phyloP scores from a whole-genome alignment of 306 rosid genomes.

The Casuarina equisetifolia region DNA sequence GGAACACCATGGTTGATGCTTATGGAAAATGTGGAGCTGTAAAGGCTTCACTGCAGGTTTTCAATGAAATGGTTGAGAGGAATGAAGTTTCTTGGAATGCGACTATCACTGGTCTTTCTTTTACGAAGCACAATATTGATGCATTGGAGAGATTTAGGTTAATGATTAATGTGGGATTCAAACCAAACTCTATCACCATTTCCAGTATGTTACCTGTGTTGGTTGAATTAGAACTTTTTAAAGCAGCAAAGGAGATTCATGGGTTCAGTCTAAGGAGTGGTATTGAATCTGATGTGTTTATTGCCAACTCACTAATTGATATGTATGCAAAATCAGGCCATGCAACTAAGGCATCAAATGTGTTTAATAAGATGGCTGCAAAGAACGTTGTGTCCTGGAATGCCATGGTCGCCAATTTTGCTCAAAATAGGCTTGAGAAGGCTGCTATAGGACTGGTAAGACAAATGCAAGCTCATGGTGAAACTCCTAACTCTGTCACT shows the following conservation, averaged over 20 bases:
- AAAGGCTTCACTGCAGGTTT: slow-evolving; percentile 58
- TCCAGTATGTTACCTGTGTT: slow-evolving; percentile 72
- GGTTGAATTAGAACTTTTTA: slow-evolving; percentile 59
- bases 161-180: slow-evolving; percentile 58
- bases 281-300: slow-evolving; percentile 59
- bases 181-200: slow-evolving; percentile 67
- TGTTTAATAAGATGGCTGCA: slow-evolving; percentile 54
- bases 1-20: slow-evolving; percentile 74
- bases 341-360: slow-evolving; percentile 44
- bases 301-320: slow-evolving; percentile 74
- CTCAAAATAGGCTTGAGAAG: slow-evolving; percentile 64
- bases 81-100: slow-evolving; percentile 92
- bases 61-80: slow-evolving; percentile 61
- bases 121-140: slow-evolving; percentile 38
- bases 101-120: slow-evolving; percentile 64
- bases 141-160: slow-evolving; percentile 56
- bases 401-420: slow-evolving; percentile 83
- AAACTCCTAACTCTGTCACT: slow-evolving; percentile 64
- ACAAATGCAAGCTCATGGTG: slow-evolving; percentile 68
- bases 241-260: slow-evolving; percentile 64
- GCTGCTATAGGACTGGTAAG: slow-evolving; percentile 58
- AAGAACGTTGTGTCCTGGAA: slow-evolving; percentile 85
- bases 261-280: slow-evolving; percentile 62
- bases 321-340: slow-evolving; percentile 79
- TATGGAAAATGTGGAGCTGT: slow-evolving; percentile 77